These are phyloP conservation scores for Camelina sativa DNA, from an alignment of 345 rosid genomes.

Conservation along the genomic window DNA sequence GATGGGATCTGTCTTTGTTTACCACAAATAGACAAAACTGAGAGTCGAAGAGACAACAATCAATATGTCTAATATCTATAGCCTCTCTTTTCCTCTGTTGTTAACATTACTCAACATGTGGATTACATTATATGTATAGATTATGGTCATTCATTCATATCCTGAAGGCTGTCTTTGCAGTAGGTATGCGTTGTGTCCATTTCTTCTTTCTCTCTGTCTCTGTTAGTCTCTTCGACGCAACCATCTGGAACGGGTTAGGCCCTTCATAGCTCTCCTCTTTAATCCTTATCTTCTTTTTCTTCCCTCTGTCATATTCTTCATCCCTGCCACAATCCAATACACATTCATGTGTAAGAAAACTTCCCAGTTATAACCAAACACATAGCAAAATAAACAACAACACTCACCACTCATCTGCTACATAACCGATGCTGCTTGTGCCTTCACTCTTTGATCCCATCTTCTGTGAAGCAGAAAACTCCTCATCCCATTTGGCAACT, in stretches of 20 bases:
- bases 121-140: constrained; percentile 25
- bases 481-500: constrained; percentile 85
- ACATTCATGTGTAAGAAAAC: constrained; percentile 16
- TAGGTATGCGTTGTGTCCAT: constrained; percentile 29
- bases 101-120: constrained; percentile 35
- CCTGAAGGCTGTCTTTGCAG: constrained; percentile 40
- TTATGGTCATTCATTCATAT: constrained; percentile 25
- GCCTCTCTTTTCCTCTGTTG: constrained; percentile 32
- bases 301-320: constrained; percentile 94
- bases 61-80: not conserved
- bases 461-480: constrained; percentile 45
- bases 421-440: constrained; percentile 62
- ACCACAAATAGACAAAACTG: constrained; percentile 39
- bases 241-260: constrained; percentile 78
- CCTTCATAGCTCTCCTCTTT: constrained; percentile 55
- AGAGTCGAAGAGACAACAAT: constrained; percentile 30
- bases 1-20: not conserved
- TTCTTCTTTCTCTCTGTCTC: constrained; percentile 39
- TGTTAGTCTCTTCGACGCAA: constrained; percentile 54
- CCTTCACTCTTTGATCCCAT: constrained; percentile 45
- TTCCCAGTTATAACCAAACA: not conserved
- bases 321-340: constrained; percentile 61
- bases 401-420: constrained; percentile 90
- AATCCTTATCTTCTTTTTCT: constrained; percentile 72
- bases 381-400: not conserved